Evolutionary conservation across 2,329 filamentous ascomycete genomes (phyloP).

Genomic region (Metarhizium sp.): DNA sequence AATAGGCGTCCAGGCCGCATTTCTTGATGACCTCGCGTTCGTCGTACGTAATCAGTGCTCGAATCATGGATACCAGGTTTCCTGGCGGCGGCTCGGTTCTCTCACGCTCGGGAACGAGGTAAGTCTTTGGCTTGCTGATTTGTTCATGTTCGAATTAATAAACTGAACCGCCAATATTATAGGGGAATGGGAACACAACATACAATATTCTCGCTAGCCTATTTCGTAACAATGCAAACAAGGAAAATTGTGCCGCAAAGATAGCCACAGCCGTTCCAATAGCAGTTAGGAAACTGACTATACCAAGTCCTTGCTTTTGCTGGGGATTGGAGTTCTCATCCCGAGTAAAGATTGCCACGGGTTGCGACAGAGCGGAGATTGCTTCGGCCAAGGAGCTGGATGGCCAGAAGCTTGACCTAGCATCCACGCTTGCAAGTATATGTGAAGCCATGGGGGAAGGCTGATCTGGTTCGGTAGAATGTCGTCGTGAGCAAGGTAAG

Average conservation of each 20-base stretch:
- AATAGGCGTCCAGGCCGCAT: slow-evolving; percentile 92
- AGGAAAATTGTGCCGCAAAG: slow-evolving; percentile 53
- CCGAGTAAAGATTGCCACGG: slow-evolving; percentile 1
- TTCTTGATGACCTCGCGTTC: slow-evolving; percentile 84
- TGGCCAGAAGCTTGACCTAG: not conserved
- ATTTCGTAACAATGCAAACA: slow-evolving; percentile 71
- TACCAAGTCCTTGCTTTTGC: slow-evolving; percentile 32
- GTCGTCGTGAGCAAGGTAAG: not conserved
- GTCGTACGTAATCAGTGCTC: slow-evolving; percentile 57
- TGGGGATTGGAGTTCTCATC: slow-evolving; percentile 19
- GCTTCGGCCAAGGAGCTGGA: not conserved
- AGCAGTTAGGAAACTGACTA: slow-evolving; percentile 50
- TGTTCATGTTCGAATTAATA: not conserved
- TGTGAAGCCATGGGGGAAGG: not conserved
- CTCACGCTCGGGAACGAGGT: slow-evolving; percentile 76
- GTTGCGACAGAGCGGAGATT: not conserved
- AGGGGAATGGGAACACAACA: slow-evolving; percentile 16
- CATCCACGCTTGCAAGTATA: not conserved
- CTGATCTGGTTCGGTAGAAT: not conserved
- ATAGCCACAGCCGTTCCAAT: slow-evolving; percentile 51
- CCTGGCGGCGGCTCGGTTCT: slow-evolving; percentile 65
- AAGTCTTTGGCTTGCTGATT: slow-evolving; percentile 68
- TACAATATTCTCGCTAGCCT: slow-evolving; percentile 79
- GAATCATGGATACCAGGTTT: slow-evolving; percentile 40
- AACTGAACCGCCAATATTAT: slow-evolving; percentile 7